A percentile compares a stretch with the other conserved stretches of the same genome.
phyloP scores from a whole-genome alignment of 176 grass and related monocot species.

The Zizania latifolia region DNA sequence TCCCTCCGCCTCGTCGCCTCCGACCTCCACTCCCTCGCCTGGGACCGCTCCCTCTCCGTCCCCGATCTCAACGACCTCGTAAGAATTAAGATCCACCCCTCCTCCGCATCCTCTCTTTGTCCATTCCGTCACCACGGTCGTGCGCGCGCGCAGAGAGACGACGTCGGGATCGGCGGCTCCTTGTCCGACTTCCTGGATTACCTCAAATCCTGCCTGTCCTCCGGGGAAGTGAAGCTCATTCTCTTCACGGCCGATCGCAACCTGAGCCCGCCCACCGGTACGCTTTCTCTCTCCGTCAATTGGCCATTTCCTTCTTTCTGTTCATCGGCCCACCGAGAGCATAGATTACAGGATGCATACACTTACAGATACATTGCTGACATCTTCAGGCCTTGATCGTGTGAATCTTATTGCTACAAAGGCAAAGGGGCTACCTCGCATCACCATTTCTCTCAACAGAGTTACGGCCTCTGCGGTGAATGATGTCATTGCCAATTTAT shows the following conservation, averaged over 20 bases:
- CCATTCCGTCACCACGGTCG: neutral
- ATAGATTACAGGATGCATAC: neutral
- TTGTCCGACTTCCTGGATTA: slow-evolving; percentile 79
- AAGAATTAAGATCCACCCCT: neutral
- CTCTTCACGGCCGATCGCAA: slow-evolving; percentile 9
- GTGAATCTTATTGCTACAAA: slow-evolving; percentile 62
- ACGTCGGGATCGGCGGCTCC: slow-evolving; percentile 78
- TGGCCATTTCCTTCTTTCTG: neutral
- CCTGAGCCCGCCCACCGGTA: neutral
- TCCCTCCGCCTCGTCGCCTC: slow-evolving; percentile 58
- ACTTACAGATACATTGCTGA: neutral
- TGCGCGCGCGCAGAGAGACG: slow-evolving; percentile 47
- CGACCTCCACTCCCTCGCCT: slow-evolving; percentile 62
- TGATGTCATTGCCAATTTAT: slow-evolving; percentile 58
- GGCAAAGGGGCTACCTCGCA: slow-evolving; percentile 82
- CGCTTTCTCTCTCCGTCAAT: neutral
- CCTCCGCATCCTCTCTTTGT: neutral
- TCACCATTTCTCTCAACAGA: slow-evolving; percentile 54
- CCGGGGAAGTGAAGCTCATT: slow-evolving; percentile 59
- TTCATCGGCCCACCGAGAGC: neutral
- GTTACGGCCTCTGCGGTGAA: slow-evolving; percentile 27
- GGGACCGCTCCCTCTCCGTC: slow-evolving; percentile 50
- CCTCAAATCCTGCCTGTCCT: slow-evolving; percentile 57
- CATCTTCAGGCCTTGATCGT: slow-evolving; percentile 31
- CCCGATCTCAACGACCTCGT: slow-evolving; percentile 72